A percentile compares a stretch with the other conserved stretches of the same genome.
Evolutionary conservation across 2,329 filamentous ascomycete genomes (phyloP).

Genomic region (Aspergillus piperis): DNA sequence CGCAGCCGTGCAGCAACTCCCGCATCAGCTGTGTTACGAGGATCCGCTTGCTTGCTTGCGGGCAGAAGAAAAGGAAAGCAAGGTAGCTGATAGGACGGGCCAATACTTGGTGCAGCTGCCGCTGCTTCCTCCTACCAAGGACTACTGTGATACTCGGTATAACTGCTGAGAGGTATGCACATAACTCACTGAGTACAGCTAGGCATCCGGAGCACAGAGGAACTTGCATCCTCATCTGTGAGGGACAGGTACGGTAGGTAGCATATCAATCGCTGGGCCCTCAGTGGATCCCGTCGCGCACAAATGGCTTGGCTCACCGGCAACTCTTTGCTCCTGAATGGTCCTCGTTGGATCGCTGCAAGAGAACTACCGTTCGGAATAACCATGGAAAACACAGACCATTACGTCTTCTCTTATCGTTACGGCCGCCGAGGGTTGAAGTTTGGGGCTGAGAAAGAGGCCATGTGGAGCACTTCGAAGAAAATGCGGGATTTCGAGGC

Average conservation of each 20-base stretch:
- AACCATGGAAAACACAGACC: slow-evolving; percentile 21
- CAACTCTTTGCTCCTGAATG: slow-evolving; percentile 11
- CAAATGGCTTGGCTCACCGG: slow-evolving; percentile 16
- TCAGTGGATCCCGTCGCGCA: slow-evolving; percentile 20
- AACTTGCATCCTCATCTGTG: not conserved
- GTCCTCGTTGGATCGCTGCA: slow-evolving; percentile 3
- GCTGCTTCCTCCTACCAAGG: not conserved
- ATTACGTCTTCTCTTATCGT: slow-evolving; percentile 3
- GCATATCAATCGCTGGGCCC: slow-evolving; percentile 19
- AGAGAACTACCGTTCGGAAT: slow-evolving; percentile 21
- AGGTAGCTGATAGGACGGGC: not conserved
- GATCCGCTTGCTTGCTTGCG: slow-evolving; percentile 1
- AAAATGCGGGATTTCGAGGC: not conserved
- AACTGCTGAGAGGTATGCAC: not conserved
- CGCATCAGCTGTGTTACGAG: slow-evolving; percentile 5
- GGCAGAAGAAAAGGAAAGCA: not conserved
- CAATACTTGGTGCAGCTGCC: not conserved
- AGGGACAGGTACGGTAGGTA: slow-evolving; percentile 17
- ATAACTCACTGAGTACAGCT: not conserved
- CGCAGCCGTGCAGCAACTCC: slow-evolving; percentile 12
- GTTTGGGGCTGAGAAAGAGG: not conserved
- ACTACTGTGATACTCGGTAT: not conserved
- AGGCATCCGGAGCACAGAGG: not conserved
- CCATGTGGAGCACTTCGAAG: not conserved
- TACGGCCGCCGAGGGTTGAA: not conserved